These are phyloP conservation scores for Pestalotiopsis sp. DNA, from an alignment of 2,329 filamentous ascomycete genomes.

Conservation along the genomic window DNA sequence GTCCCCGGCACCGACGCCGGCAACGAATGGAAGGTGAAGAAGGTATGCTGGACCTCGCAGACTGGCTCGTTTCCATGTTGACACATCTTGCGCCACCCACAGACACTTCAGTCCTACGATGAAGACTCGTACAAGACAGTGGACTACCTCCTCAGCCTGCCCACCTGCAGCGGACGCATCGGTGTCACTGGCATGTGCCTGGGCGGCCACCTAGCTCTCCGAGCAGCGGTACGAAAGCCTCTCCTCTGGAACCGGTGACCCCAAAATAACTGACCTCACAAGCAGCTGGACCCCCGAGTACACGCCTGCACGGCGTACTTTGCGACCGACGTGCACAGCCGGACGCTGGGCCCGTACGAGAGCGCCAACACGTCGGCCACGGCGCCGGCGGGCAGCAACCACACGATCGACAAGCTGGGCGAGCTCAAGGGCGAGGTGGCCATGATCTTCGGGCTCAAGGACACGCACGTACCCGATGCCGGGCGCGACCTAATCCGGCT, in stretches of 20 bases:
- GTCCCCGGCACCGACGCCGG: conserved; percentile 84
- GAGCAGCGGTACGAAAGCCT: conserved; percentile 47
- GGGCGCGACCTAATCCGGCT: conserved; percentile 83
- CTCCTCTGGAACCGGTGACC: neutral
- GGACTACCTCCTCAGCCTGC: conserved; percentile 69
- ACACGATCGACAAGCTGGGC: conserved; percentile 56
- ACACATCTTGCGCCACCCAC: neutral
- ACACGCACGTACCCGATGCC: conserved; percentile 84
- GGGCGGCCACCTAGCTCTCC: conserved; percentile 80
- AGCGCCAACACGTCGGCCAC: conserved; percentile 49
- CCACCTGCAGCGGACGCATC: conserved; percentile 80
- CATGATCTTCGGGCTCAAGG: conserved; percentile 90
- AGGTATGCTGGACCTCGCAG: conserved; percentile 48
- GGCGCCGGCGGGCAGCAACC: conserved; percentile 41
- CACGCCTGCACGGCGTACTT: conserved; percentile 84
- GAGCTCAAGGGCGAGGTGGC: conserved; percentile 79
- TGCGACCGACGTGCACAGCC: conserved; percentile 85
- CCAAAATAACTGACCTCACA: neutral
- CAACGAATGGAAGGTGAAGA: conserved; percentile 83
- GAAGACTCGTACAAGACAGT: conserved; percentile 72
- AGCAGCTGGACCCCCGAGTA: conserved; percentile 72
- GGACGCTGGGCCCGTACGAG: conserved; percentile 68
- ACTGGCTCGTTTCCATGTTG: neutral
- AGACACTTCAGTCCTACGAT: conserved; percentile 86
- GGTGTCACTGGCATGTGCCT: conserved; percentile 90